A percentile compares a stretch with the other conserved stretches of the same genome.
These are phyloP conservation scores for Phytopythium litorale DNA, from an alignment of 352 stramenopile genomes.

Conservation along the genomic window DNA sequence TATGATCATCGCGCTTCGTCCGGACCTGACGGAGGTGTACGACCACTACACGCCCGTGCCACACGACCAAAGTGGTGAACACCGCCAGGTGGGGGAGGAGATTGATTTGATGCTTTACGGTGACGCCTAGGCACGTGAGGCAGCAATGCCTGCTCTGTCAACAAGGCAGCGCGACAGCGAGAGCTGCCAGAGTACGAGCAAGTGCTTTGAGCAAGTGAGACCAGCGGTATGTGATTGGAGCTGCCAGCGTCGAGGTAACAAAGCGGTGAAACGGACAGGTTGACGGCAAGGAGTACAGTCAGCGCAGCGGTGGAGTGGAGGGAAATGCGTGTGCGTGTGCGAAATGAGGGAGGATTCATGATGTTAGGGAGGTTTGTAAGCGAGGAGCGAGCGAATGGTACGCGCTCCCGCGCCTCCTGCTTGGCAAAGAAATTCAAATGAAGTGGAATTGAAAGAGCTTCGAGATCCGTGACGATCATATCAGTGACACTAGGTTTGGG, in stretches of 20 bases:
- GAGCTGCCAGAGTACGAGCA: neutral
- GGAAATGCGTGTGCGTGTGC: neutral
- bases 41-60: conserved; percentile 27
- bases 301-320: neutral
- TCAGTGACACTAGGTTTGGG: neutral
- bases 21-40: conserved; percentile 33
- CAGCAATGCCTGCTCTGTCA: neutral
- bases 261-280: neutral
- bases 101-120: conserved; percentile 25
- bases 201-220: neutral
- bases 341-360: neutral
- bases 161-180: neutral
- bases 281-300: neutral
- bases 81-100: conserved; percentile 15
- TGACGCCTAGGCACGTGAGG: neutral
- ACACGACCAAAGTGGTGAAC: neutral
- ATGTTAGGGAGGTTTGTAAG: neutral
- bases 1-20: conserved; percentile 33
- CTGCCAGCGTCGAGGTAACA: neutral
- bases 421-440: neutral
- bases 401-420: neutral
- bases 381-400: neutral
- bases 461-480: neutral
- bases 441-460: neutral
- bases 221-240: neutral